Conservation (phyloP, 768 basidiomycete genomes). For the Paxillus ammoniavirescens region DNA sequence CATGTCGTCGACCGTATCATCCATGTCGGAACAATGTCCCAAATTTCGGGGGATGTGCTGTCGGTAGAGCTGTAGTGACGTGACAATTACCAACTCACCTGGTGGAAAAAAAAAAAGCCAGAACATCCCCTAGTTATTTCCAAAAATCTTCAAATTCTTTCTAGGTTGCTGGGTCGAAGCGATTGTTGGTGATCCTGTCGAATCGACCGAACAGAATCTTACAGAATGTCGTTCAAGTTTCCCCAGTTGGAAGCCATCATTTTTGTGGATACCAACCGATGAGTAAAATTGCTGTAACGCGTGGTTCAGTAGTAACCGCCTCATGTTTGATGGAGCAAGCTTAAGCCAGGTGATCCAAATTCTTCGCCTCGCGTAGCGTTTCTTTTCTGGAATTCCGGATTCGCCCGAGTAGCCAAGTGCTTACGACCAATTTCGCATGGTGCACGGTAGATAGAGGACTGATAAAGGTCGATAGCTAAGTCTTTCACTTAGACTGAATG, state of each 20-base stretch:
- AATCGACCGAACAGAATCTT: background rate
- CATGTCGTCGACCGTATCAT: too few relatives aligned
- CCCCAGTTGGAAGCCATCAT: background rate
- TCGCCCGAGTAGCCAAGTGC: too few relatives aligned
- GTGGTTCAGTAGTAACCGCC: background rate
- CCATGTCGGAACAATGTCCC: too few relatives aligned
- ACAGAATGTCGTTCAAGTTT: background rate
- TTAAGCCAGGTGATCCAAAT: background rate
- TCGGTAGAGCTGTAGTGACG: background rate
- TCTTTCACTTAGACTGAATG: too few relatives aligned
- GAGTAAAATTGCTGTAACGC: constrained; percentile 3
- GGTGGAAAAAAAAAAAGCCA: background rate
- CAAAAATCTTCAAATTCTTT: background rate
- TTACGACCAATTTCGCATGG: too few relatives aligned
- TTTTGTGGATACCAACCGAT: background rate
- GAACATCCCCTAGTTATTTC: background rate
- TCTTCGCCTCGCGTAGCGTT: background rate
- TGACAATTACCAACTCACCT: background rate
- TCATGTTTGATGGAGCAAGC: background rate
- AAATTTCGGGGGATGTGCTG: too few relatives aligned
- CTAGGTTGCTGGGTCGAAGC: background rate
- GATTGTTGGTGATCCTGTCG: background rate
- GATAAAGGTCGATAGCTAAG: too few relatives aligned
- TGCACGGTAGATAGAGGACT: too few relatives aligned
- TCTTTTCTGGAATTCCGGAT: background rate